Evolutionary conservation across 2,329 filamentous ascomycete species (phyloP).

Genomic region (Exophiala mesophila): DNA sequence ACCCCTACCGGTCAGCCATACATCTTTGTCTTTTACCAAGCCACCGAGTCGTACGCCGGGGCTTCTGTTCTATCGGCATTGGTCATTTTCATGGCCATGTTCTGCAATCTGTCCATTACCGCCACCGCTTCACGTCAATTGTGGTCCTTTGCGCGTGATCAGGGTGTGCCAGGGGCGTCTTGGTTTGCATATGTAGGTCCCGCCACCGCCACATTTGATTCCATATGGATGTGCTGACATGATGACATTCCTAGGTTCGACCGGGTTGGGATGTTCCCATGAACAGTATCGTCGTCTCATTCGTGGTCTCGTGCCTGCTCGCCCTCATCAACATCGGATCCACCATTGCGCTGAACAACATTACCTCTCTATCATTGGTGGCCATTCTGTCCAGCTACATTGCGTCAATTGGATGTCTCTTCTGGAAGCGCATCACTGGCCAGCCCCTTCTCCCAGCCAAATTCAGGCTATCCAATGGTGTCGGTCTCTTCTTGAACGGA

Average conservation of each 20-base stretch:
- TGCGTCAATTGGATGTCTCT: conserved; percentile 33
- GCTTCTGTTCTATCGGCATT: conserved; percentile 32
- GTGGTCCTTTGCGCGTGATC: conserved; percentile 40
- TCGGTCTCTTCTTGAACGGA: conserved; percentile 38
- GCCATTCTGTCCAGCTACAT: conserved; percentile 40
- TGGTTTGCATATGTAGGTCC: conserved; percentile 23
- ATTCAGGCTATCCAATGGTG: conserved; percentile 36
- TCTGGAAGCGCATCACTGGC: conserved; percentile 33
- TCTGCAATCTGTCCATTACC: conserved; percentile 32
- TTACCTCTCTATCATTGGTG: conserved; percentile 36
- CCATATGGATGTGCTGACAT: not conserved
- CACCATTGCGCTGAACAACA: conserved; percentile 39
- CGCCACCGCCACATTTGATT: conserved; percentile 10
- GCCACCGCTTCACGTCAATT: conserved; percentile 38
- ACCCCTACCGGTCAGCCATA: conserved; percentile 35
- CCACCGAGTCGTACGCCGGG: conserved; percentile 31
- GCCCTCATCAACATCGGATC: conserved; percentile 34
- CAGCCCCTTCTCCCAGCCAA: conserved; percentile 33
- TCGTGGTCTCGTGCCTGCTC: conserved; percentile 40
- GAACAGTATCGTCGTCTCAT: conserved; percentile 38
- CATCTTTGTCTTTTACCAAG: conserved; percentile 35
- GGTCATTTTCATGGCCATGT: conserved; percentile 31
- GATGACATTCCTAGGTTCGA: conserved; percentile 11
- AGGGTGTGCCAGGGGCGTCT: conserved; percentile 35
- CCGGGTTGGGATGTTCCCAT: conserved; percentile 25